Evolutionary conservation across 208 protist species (phyloP).

Genomic region (Tetramitus jugosus): DNA sequence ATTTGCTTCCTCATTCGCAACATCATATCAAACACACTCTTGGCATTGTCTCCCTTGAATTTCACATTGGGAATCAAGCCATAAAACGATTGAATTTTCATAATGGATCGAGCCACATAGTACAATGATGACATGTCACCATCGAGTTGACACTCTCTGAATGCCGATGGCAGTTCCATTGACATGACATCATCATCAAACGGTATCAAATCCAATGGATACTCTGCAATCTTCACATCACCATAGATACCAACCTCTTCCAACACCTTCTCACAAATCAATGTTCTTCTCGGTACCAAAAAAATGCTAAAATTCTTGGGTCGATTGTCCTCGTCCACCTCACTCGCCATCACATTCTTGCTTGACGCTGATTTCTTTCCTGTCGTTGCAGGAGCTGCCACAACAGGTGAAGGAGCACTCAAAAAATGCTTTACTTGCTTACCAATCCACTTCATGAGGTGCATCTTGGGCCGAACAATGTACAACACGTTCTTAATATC

Average conservation of each 20-base stretch:
- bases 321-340: too few relatives aligned
- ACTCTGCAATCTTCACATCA: background rate
- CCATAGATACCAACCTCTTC: slow-evolving; percentile 8
- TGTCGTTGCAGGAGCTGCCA: too few relatives aligned
- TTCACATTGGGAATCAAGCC: slow-evolving; percentile 14
- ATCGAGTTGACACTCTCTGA: slow-evolving; percentile 13
- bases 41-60: background rate
- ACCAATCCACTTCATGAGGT: background rate
- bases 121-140: slow-evolving; percentile 6
- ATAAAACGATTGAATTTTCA: slow-evolving; percentile 21
- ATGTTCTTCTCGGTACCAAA: slow-evolving; percentile 13
- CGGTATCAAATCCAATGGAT: slow-evolving; percentile 19
- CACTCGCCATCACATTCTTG: too few relatives aligned
- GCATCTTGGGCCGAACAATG: slow-evolving; percentile 43
- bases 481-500: slow-evolving; percentile 48
- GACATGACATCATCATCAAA: slow-evolving; percentile 18
- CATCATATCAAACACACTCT: slow-evolving; percentile 23
- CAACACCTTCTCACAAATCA: slow-evolving; percentile 22
- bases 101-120: slow-evolving; percentile 16
- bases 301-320: background rate
- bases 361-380: too few relatives aligned
- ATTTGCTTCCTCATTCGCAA: slow-evolving; percentile 16
- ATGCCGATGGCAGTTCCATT: background rate
- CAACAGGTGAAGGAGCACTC: too few relatives aligned
- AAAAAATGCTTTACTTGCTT: background rate